A percentile compares a stretch with the other conserved stretches of the same genome.
These are phyloP conservation scores for Pseudogymnoascus sp. DNA, from an alignment of 2,329 filamentous ascomycete genomes.

Conservation along the genomic window DNA sequence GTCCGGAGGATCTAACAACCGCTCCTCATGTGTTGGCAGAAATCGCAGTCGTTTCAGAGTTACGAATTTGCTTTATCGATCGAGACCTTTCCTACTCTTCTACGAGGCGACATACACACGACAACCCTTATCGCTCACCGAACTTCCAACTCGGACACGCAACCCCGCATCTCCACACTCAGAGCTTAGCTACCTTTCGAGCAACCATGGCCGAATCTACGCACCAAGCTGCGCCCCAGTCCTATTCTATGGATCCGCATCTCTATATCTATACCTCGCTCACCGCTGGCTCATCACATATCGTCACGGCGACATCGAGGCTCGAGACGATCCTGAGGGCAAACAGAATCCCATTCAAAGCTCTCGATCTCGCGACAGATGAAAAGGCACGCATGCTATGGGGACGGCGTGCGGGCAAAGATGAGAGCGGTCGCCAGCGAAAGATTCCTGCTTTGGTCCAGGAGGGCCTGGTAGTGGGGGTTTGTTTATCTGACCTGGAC, in stretches of 20 bases:
- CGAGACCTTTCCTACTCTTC: neutral
- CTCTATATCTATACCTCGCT: conserved; percentile 96
- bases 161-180: conserved; percentile 3
- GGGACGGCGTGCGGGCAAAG: conserved; percentile 73
- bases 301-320: conserved; percentile 89
- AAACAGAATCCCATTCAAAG: conserved; percentile 89
- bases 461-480: conserved; percentile 75
- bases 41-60: conserved; percentile 7
- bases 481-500: conserved; percentile 41
- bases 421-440: conserved; percentile 50
- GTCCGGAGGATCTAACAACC: conserved; percentile 7
- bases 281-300: conserved; percentile 90
- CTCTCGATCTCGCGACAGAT: conserved; percentile 84
- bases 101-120: neutral
- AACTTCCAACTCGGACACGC: neutral
- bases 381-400: conserved; percentile 83
- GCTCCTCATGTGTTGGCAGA: conserved; percentile 7
- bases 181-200: neutral
- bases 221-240: conserved; percentile 18
- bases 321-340: conserved; percentile 94
- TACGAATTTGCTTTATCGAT: neutral
- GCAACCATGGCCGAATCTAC: conserved; percentile 23
- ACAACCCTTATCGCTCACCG: neutral
- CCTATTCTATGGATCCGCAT: conserved; percentile 50
- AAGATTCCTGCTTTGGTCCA: conserved; percentile 88